Evolutionary conservation across 306 rosid species (phyloP), one percentile per base, ranked within the genome.

Genomic region (Ormosia emarginata): DNA sequence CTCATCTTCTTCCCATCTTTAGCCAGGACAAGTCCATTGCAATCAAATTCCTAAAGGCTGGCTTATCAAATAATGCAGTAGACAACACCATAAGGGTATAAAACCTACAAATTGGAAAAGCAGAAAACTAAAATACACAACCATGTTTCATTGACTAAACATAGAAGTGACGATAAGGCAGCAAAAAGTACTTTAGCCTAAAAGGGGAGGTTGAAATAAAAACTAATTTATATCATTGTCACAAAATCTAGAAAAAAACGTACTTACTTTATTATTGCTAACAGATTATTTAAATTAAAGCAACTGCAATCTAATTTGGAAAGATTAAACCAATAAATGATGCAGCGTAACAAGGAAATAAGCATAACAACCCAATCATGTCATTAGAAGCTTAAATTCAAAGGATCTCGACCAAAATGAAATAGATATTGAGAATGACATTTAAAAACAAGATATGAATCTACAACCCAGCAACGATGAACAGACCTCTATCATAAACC

Each of bases 1-100:
- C 99, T 95, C 98, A 93, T 95, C 88, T 95, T 95, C 63, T 90
- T 95, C 55, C 99, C 98, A 90, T 95, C 98, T 86, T 93, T 96
- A 1, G 99, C 98, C 74, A 93, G 89, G 63, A 93, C 99, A 84
- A 93, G 98, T 67, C 99, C 99, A 87, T 93, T 95, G 88, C 99
- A 95, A 95, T 91, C 82, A 95, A 94, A 87, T 92, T 95, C 87
- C 88, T 86, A 89, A 95, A 95, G 59, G 98, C 97, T 24, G 98
- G 99, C 81, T 95, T 93, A 67, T 86, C 96, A 88, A 93, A 93
- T 85, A 93, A 89, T 53, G 97, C 98, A 67, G 98, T 95, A 81
- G 98, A 81, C 75, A 95, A 84, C 85, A 93, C 99, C 99, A 93
- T 93, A 47, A 95, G 96, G 52, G 99, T 93, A 88, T 95, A 95